Evolutionary conservation across 208 protist genomes (phyloP), one percentile per base, ranked within the genome.

Genomic region (Trypanosoma melophagium): DNA sequence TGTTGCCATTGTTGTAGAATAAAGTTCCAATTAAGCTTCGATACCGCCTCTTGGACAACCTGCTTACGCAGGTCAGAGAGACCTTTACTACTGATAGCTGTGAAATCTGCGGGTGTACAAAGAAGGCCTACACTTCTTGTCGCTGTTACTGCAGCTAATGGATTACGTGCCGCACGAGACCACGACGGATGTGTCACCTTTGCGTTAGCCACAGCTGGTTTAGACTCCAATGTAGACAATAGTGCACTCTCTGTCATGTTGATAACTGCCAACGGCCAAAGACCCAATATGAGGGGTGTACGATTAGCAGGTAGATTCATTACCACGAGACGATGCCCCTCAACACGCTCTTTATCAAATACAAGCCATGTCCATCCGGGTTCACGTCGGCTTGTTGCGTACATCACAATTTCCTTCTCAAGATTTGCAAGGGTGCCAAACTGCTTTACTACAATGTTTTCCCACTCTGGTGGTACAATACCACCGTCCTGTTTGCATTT

Each of bases 251-350:
- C 87, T 9, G 87, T 87, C 63, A 89, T 69, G 49, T 93, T 79
- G 22, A 93, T 64, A 21, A 89, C 78, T 14, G 83, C 87, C 19
- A 95, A 68, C n/a, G 90, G 90, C 90, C 90, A 95, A 31, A 93
- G 53, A 14, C 87, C 87, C 24, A 87, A 68, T 12, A 64, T 68
- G 2, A 93, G 74, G 10, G 90, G 90, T 4, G 84, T 69, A 35
- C 64, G 75, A 44, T 79, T 69, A 24, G 60, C 47, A 60, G 79
- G 57, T n/a, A 90, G n/a, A 53, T 86, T 81, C n/a, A 92, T 35
- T 4, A 80, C 44, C 8, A 80, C 68, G n/a, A 87, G 41, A n/a
- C 49, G 47, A 4, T 44, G 61, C 1, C 55, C 66, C 17, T 38
- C 56, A 13, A n/a, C 24, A 22, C 75, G 24, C 49, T 58, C 65